Percentiles rank a stretch among this genome's conserved stretches.
These are phyloP conservation scores for Cercospora janseana DNA, from an alignment of 2,329 filamentous ascomycete species.

Conservation along the genomic window DNA sequence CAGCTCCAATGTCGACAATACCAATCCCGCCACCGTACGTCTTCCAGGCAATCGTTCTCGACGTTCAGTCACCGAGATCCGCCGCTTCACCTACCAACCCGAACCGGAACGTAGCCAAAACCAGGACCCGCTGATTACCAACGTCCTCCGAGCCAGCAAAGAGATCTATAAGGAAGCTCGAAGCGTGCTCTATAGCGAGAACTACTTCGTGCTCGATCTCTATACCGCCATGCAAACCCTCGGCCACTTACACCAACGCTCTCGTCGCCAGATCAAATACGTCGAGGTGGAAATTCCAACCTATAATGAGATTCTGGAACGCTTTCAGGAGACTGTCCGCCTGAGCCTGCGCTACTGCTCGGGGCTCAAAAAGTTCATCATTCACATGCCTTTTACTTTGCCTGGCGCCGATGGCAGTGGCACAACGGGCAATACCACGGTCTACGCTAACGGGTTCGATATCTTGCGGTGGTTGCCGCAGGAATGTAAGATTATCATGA, in stretches of 20 bases:
- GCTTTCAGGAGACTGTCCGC: slow-evolving; percentile 48
- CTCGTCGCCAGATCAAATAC: slow-evolving; percentile 45
- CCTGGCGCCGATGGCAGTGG: slow-evolving; percentile 35
- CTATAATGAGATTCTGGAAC: slow-evolving; percentile 49
- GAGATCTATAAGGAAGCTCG: slow-evolving; percentile 44
- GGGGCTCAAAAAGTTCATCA: slow-evolving; percentile 44
- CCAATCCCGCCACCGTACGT: not conserved
- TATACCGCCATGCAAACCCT: slow-evolving; percentile 42
- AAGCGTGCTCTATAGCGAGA: slow-evolving; percentile 43
- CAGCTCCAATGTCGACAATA: not conserved
- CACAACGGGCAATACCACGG: slow-evolving; percentile 40
- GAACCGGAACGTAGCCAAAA: slow-evolving; percentile 29
- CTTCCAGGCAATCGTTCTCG: not conserved
- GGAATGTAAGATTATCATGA: slow-evolving; percentile 42
- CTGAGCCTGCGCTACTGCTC: slow-evolving; percentile 48
- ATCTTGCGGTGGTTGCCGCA: slow-evolving; percentile 48
- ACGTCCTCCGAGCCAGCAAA: slow-evolving; percentile 42
- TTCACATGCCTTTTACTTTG: slow-evolving; percentile 40
- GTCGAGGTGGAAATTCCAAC: slow-evolving; percentile 46
- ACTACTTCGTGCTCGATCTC: slow-evolving; percentile 43
- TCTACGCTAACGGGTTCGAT: slow-evolving; percentile 50
- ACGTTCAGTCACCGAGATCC: not conserved
- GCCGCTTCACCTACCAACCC: slow-evolving; percentile 1
- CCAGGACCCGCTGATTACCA: slow-evolving; percentile 40
- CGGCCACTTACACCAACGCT: slow-evolving; percentile 43